Conservation (phyloP, 2,329 filamentous ascomycete species). For the Fusarium burgessii region DNA sequence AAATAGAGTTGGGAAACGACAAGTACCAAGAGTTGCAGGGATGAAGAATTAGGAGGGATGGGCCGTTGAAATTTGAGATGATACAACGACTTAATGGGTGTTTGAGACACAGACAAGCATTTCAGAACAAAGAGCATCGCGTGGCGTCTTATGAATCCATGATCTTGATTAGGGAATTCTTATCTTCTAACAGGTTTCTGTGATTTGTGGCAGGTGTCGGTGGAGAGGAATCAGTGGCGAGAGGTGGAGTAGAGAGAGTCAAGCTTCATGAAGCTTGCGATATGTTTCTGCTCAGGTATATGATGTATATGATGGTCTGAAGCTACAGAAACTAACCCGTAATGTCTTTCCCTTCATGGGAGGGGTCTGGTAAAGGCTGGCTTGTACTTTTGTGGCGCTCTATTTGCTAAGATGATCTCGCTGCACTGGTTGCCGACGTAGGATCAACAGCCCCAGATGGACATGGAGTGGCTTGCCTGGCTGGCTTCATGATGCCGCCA, state of each 20-base stretch:
- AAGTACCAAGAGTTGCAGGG: constrained; percentile 17
- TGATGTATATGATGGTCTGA: not conserved
- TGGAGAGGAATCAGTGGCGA: not conserved
- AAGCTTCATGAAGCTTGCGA: not conserved
- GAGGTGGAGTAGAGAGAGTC: not conserved
- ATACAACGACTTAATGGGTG: constrained; percentile 22
- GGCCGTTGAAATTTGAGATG: constrained; percentile 15
- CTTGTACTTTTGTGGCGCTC: not conserved
- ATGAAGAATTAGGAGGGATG: constrained; percentile 2
- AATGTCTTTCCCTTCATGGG: not conserved
- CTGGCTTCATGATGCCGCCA: not conserved
- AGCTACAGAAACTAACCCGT: not conserved
- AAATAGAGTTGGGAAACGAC: constrained; percentile 59
- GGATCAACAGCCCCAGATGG: not conserved
- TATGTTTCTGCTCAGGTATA: constrained; percentile 1
- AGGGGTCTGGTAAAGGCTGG: constrained; percentile 2
- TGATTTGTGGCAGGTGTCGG: constrained; percentile 2
- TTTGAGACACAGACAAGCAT: constrained; percentile 27
- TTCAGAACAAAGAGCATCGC: constrained; percentile 28
- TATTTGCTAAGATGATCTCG: constrained; percentile 1
- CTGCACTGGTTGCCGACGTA: not conserved
- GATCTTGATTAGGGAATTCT: constrained; percentile 25
- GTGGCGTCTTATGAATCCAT: constrained; percentile 38
- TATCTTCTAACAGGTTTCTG: constrained; percentile 18
- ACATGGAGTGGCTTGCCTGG: not conserved